Evolutionary conservation across 805 yeast genomes (phyloP).

Genomic region (Candida tallmaniae): DNA sequence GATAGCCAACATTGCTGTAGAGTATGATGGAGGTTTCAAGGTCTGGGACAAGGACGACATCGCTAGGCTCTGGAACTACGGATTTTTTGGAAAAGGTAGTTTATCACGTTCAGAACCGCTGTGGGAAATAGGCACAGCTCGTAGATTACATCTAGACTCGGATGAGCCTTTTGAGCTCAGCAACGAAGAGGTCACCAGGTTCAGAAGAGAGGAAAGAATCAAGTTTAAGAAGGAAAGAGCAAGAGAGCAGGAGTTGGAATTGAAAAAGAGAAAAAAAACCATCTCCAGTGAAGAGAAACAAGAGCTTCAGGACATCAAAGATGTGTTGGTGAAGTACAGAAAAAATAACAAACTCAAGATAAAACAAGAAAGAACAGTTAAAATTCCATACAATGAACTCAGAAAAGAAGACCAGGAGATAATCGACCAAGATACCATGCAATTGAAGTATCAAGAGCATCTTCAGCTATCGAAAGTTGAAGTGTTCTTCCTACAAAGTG

Average conservation of each 20-base stretch:
- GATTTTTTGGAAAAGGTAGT: conserved; percentile 92
- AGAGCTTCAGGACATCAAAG: conserved; percentile 15
- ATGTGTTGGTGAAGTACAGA: conserved; percentile 16
- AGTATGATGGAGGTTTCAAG: conserved; percentile 30
- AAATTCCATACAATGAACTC: conserved; percentile 12
- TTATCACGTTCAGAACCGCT: conserved; percentile 90
- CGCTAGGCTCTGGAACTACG: conserved; percentile 67
- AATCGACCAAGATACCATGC: conserved; percentile 8
- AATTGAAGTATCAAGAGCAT: conserved; percentile 31
- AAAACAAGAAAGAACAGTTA: conserved; percentile 7
- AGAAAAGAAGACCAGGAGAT: conserved; percentile 11
- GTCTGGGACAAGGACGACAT: conserved; percentile 45
- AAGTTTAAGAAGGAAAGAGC: conserved; percentile 69
- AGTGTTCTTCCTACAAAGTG: conserved; percentile 60
- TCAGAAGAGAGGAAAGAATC: conserved; percentile 66
- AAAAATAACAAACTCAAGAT: conserved; percentile 10
- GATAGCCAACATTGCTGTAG: conserved; percentile 17
- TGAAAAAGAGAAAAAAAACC: conserved; percentile 29
- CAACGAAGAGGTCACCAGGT: conserved; percentile 69
- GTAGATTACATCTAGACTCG: conserved; percentile 42
- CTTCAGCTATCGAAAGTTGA: conserved; percentile 76
- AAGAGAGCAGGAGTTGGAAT: conserved; percentile 45
- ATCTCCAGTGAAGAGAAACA: conserved; percentile 19
- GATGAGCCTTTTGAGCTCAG: conserved; percentile 5
- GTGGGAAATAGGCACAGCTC: conserved; percentile 66